phyloP scores from a whole-genome alignment of 2,329 filamentous ascomycete genomes.

The Aspergillus caelatus region DNA sequence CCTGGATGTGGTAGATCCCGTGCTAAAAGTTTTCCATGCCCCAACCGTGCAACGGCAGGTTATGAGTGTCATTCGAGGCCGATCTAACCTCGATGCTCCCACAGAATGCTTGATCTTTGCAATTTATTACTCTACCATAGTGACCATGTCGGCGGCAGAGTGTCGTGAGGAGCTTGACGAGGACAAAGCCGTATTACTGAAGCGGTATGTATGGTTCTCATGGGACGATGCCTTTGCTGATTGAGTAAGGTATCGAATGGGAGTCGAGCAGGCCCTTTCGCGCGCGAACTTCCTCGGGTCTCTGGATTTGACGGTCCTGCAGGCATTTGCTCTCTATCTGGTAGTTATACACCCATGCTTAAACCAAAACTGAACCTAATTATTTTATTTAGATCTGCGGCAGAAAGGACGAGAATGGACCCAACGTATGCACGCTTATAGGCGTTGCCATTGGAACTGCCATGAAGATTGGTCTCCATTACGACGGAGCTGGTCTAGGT shows the following conservation, averaged over 20 bases:
- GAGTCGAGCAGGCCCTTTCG: conserved; percentile 19
- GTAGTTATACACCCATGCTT: conserved; percentile 7
- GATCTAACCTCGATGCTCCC: background rate
- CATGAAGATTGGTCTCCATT: conserved; percentile 18
- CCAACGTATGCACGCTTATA: conserved; percentile 14
- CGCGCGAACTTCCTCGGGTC: conserved; percentile 15
- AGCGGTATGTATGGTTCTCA: conserved; percentile 11
- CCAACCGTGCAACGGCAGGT: conserved; percentile 54
- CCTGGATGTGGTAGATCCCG: conserved; percentile 50
- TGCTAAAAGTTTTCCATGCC: conserved; percentile 59
- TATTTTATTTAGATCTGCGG: conserved; percentile 16
- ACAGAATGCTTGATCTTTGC: conserved; percentile 21
- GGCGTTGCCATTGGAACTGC: conserved; percentile 17
- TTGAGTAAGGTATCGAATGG: conserved; percentile 20
- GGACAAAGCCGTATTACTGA: conserved; percentile 12
- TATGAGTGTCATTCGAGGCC: conserved; percentile 37
- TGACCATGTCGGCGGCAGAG: conserved; percentile 14
- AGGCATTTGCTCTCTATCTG: conserved; percentile 25
- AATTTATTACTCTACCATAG: conserved; percentile 23
- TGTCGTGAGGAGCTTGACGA: conserved; percentile 19
- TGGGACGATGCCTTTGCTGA: conserved; percentile 1
- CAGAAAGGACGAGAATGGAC: conserved; percentile 16
- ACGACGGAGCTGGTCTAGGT: conserved; percentile 7
- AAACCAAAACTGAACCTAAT: background rate
- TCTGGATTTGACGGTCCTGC: conserved; percentile 20